Base-by-base conservation (phyloP, 148 eudicot genomes). In the Salicornia ramosissima region DNA sequence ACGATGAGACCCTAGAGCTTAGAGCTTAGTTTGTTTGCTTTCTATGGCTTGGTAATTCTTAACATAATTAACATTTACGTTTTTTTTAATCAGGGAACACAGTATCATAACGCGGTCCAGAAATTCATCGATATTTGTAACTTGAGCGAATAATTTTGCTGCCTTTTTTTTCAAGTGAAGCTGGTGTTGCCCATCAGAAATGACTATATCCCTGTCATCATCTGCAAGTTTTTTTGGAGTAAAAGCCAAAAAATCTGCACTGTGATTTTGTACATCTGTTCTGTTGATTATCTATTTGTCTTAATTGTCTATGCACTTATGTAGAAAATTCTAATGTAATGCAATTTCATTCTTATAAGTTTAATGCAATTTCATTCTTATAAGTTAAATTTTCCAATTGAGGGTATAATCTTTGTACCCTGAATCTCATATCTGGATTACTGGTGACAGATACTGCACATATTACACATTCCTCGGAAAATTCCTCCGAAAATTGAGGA, bases 21-120 rank as follows among this genome's bases (percentile, higher is more conserved):
- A 59, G 42, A 55, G 19, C 4, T 18, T 7, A 10, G 22, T 15
- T 19, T 13, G 31, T 62, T 34, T 36, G 46, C 46, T 39, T 36
- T 62, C 47, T 62, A 36, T 36, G 15, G 65, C 29, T 59, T 31
- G 40, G 12, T 22, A 30, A 28, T 57, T 13, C 12, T 10, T 12
- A 24, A 2, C 0, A 36, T 21, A 34, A 24, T 2, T 62, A 22
- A 58, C 42, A 18, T 58, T 52, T 71, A 69, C 64, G 8, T 14
- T 30, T 10, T 74, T 18, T 30, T 64, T 56, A 31, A n/a, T n/a
- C 90, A 93, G 96, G 98, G 98, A 66, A 93, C 98, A 11, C 98
- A 90, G 66, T 90, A 88, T 75, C 95, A 85, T 71, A 93, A 86
- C 64, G 96, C 98, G 6, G 88, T 90, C 40, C 91, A 90, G 84